A percentile compares a stretch with the other conserved stretches of the same genome.
These are phyloP conservation scores for Komagataella kurtzmanii DNA, from an alignment of 805 yeast genomes.

Conservation along the genomic window DNA sequence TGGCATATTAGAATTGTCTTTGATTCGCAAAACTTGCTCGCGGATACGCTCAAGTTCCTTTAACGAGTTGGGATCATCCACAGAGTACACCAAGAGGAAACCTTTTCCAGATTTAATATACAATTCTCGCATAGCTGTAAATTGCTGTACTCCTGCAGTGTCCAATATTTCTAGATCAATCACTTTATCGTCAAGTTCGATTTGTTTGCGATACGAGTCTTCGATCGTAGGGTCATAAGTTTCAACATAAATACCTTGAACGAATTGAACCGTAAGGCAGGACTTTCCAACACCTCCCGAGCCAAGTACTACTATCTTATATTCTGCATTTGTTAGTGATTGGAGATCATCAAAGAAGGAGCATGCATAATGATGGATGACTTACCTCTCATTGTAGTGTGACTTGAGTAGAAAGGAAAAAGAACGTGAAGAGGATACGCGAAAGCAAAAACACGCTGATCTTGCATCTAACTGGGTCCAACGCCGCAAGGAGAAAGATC, in stretches of 20 bases:
- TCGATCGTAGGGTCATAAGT: conserved; percentile 95
- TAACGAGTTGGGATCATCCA: conserved; percentile 50
- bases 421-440: background rate
- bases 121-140: conserved; percentile 88
- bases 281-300: conserved; percentile 98
- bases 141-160: conserved; percentile 69
- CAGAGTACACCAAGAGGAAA: conserved; percentile 42
- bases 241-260: conserved; percentile 81
- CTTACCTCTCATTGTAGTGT: background rate
- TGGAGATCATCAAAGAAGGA: background rate
- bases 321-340: conserved; percentile 31
- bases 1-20: conserved; percentile 66
- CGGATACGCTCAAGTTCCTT: conserved; percentile 67
- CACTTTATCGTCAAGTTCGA: conserved; percentile 77
- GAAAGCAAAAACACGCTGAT: background rate
- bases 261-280: conserved; percentile 83
- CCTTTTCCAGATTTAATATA: conserved; percentile 83
- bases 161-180: conserved; percentile 71
- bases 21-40: conserved; percentile 75
- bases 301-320: conserved; percentile 83
- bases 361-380: background rate
- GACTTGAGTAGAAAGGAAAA: background rate
- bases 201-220: conserved; percentile 83
- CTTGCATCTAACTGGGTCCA: background rate
- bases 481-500: background rate